Base-by-base conservation (phyloP, 2,329 filamentous ascomycete genomes). In the Elsinoe australis region DNA sequence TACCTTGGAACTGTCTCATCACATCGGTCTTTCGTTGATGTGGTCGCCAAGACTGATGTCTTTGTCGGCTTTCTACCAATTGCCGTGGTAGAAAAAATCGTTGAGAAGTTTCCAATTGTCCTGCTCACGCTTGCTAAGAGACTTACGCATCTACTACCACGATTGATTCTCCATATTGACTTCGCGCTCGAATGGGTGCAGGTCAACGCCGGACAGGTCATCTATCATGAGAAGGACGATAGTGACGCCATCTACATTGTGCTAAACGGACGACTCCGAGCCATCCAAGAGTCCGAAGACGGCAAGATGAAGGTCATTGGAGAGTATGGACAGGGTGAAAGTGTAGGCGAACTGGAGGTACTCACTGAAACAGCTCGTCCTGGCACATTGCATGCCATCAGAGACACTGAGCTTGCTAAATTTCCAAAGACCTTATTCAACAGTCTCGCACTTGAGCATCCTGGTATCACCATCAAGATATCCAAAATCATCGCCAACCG, bases 171-270 rank as follows among this genome's bases (percentile, higher is more conserved):
- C 12, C 92, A 98, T 60, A 96, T 98, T 54, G 92, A 98, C 65
- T 98, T 98, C 67, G 92, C 92, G 3, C 73, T 98, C 14, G 94
- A 98, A 69, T 98, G 94, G 92, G 82, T 95, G 2, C 94, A 98
- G 61, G 88, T 98, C 52, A 88, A 87, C 65, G 87, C 92, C 3
- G 89, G 92, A 0, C 88, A 98, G 61, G 85, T 95, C 7, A 85
- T 98, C 28, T 95, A 94, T 63, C 87, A 94, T 55, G 85, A 94
- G 64, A 82, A 82, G 2, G 89, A 98, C 55, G 92, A 96, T 55
- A 98, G 92, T 59, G 92, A 98, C 64, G 90, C 94, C 1, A 98
- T 98, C 32, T 98, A 96, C 59, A 89, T 98, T 52, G 92, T 98
- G 1, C 75, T 98, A 12, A 98, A 98, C 57, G 92, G 92, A 7